These are phyloP conservation scores for Paecilomyces fulvus DNA, from an alignment of 2,329 filamentous ascomycete genomes.

Conservation along the genomic window DNA sequence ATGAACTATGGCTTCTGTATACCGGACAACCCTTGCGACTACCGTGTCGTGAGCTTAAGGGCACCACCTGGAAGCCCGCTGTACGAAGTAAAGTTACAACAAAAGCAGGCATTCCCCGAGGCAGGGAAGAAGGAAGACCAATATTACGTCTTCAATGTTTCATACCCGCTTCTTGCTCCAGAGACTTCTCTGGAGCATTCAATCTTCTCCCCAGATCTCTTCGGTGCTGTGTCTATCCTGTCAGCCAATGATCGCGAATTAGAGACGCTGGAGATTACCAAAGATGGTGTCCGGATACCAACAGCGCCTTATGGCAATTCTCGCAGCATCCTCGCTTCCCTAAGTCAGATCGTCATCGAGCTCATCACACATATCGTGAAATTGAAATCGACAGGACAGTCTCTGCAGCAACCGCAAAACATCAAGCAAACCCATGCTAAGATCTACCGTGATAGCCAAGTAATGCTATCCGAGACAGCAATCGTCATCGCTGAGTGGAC, in stretches of 20 bases:
- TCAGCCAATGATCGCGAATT: slow-evolving; percentile 34
- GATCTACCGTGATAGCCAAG: slow-evolving; percentile 34
- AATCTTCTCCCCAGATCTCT: slow-evolving; percentile 35
- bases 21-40: slow-evolving; percentile 35
- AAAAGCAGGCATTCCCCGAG: slow-evolving; percentile 25
- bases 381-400: slow-evolving; percentile 21
- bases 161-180: slow-evolving; percentile 31
- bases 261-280: slow-evolving; percentile 23
- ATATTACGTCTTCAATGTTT: slow-evolving; percentile 39
- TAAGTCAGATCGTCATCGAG: slow-evolving; percentile 35
- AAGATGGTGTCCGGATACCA: slow-evolving; percentile 21
- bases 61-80: slow-evolving; percentile 32
- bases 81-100: slow-evolving; percentile 24
- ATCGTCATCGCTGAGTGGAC: slow-evolving; percentile 32
- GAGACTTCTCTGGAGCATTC: slow-evolving; percentile 29
- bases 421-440: slow-evolving; percentile 34
- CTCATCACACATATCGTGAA: slow-evolving; percentile 30
- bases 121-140: slow-evolving; percentile 24
- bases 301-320: slow-evolving; percentile 24
- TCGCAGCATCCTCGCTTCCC: slow-evolving; percentile 28
- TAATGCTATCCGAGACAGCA: slow-evolving; percentile 31
- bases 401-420: slow-evolving; percentile 23
- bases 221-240: slow-evolving; percentile 34
- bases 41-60: slow-evolving; percentile 33
- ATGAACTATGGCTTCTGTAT: slow-evolving; percentile 41